Base-by-base conservation (phyloP, 2,329 filamentous ascomycete species). In the Ophiocordyceps unilateralis region DNA sequence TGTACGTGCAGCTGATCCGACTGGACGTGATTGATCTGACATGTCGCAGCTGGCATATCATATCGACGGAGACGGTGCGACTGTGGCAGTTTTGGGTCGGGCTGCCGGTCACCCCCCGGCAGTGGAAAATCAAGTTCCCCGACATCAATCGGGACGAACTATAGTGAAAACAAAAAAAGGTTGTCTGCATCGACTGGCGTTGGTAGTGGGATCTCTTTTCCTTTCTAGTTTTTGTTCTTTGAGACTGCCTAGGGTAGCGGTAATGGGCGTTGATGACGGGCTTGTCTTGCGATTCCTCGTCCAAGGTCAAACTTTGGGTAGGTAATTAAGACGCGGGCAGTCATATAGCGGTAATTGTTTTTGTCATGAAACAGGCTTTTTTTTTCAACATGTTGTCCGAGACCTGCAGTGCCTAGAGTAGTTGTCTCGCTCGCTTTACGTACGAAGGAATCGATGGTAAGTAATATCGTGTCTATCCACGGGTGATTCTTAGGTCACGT, bases 1-100 rank as follows among this genome's bases (percentile, higher is more conserved):
- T 83, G 83, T 91, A 71, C 76, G 83, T 76, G 46, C 22, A 10
- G 14, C 11, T 19, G 20, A 26, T 19, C 41, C 44, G 39, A 43
- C 41, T 22, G 6, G 15, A 14, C 15, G 15, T 17, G 15, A 5
- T 6, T 10, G 7, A 22, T n/a, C n/a, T 28, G 15, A 19, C 19
- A 4, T 14, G 20, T 19, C 6, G 12, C 22, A 70, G 68, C 1
- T 69, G 57, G 50, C 42, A 61, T 12, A 65, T 75, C 24, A 14
- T 66, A n/a, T 51, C 56, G 4, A 60, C 62, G 0, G 72, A 76
- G 50, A 41, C 65, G 3, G 47, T 54, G 15, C 66, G 72, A 4
- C 50, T 70, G 7, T 72, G 63, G 58, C 65, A 70, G 46, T 64
- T 57, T 47, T 76, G 67, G 50, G 56, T 76, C 17, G 72, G 72